Base-by-base conservation (phyloP, 2,329 filamentous ascomycete species). In the Verticillium dahliae region DNA sequence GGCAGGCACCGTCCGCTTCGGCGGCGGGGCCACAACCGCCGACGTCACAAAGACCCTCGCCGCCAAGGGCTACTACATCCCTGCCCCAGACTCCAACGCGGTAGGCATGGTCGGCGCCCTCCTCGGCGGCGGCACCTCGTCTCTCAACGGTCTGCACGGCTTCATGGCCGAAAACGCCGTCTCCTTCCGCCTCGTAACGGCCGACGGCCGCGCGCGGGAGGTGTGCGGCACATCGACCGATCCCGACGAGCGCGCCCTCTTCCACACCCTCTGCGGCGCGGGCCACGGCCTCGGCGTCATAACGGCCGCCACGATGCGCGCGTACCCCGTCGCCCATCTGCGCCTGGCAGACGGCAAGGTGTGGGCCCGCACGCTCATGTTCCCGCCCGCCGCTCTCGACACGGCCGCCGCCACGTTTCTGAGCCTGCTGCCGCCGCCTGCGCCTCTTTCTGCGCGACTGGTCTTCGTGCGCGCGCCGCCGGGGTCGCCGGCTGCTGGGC, bases 221-320 rank as follows among this genome's bases (percentile, higher is more conserved):
- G 3, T 64, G 0, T 59, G 72, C 0, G 62, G 59, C 15, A 27
- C 62, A 2, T 62, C 66, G 1, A 70, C 68, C 0, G 62, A 60
- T 0, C 67, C 63, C 1, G 68, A 69, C 2, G 70, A 74, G 1
- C 65, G 65, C 7, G 61, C 61, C 0, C 62, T 76, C 0, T 76
- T 73, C 63, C 63, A 72, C 10, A 66, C 66, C 2, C 64, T 76
- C 1, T 66, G 73, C 15, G 74, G 74, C 2, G 73, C 69, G 6
- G 74, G 74, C 0, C 71, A 72, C 27, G 74, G 75, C 0, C 59
- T 76, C 0, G 69, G 72, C 1, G 67, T 75, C 5, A 66, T 76
- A 10, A 71, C 69, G 0, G 65, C 69, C n/a, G 37, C 71, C 0
- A 74, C 66, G 0, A 65, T 74, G 9, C 61, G 61, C 0, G 65